Percentiles rank a stretch among this genome's conserved stretches.
phyloP scores from a whole-genome alignment of 768 basidiomycete genomes.

The Galerina sulciceps region DNA sequence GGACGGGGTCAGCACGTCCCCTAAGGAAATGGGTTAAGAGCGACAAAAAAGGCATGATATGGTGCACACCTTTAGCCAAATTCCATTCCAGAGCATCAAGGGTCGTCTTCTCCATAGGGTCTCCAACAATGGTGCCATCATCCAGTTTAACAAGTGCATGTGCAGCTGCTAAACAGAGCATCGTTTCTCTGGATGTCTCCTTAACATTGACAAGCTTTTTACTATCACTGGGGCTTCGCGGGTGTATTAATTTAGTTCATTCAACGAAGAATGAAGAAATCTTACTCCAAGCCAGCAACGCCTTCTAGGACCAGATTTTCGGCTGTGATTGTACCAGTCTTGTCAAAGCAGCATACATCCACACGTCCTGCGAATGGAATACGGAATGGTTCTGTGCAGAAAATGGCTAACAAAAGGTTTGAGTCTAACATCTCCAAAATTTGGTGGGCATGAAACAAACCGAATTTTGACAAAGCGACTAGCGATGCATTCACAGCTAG shows the following conservation, averaged over 20 bases:
- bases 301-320: constrained; percentile 96
- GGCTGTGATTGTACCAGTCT: constrained; percentile 98
- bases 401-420: constrained; percentile 70
- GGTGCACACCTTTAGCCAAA: constrained; percentile 60
- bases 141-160: constrained; percentile 95
- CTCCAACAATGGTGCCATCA: constrained; percentile 92
- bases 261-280: constrained; percentile 4
- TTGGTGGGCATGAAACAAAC: constrained; percentile 48
- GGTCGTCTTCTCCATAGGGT: constrained; percentile 99
- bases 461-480: constrained; percentile 90
- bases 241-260: background rate
- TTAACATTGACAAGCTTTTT: constrained; percentile 78
- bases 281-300: constrained; percentile 88
- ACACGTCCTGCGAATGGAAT: constrained; percentile 96
- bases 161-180: constrained; percentile 87
- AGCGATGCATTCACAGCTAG: constrained; percentile 95
- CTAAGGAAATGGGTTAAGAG: constrained; percentile 37
- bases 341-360: constrained; percentile 99
- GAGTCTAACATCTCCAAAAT: background rate
- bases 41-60: background rate
- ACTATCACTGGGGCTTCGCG: constrained; percentile 42
- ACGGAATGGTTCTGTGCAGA: constrained; percentile 98
- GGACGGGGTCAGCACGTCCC: constrained; percentile 72
- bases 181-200: constrained; percentile 77
- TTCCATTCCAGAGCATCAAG: constrained; percentile 91